phyloP scores from a whole-genome alignment of 805 yeast species.

The Maudiozyma turicensis region DNA sequence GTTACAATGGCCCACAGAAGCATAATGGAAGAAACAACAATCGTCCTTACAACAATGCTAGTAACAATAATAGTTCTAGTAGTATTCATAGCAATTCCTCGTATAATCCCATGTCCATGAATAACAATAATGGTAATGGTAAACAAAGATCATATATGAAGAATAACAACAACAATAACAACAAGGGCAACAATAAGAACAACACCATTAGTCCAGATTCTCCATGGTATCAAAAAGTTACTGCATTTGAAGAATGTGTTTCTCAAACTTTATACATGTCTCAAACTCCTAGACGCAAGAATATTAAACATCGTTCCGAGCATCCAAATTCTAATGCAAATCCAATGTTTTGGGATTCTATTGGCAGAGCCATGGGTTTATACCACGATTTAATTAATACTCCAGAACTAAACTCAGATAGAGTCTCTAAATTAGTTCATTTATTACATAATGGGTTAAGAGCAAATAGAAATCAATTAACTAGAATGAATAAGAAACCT shows the following conservation, averaged over 20 bases:
- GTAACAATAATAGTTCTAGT: constrained; percentile 1
- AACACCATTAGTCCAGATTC: constrained; percentile 27
- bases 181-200: constrained; percentile 6
- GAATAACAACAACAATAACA: not conserved
- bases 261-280: constrained; percentile 29
- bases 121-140: not conserved
- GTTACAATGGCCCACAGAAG: not conserved
- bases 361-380: constrained; percentile 40
- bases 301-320: constrained; percentile 21
- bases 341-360: constrained; percentile 43
- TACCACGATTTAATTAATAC: constrained; percentile 39
- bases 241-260: constrained; percentile 44
- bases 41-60: constrained; percentile 3
- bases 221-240: constrained; percentile 42
- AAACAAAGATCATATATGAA: constrained; percentile 1
- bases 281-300: constrained; percentile 27
- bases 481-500: constrained; percentile 47
- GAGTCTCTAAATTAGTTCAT: constrained; percentile 42
- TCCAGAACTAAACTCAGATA: constrained; percentile 37
- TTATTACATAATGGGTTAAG: constrained; percentile 46
- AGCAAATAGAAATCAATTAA: constrained; percentile 44
- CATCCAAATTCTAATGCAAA: constrained; percentile 35
- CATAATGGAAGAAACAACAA: not conserved
- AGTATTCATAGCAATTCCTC: not conserved
- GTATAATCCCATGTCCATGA: constrained; percentile 2